Percentiles rank a stretch among this genome's conserved stretches.
Evolutionary conservation across 2,329 filamentous ascomycete genomes (phyloP).

Genomic region (Myriosclerotinia duriaeana): DNA sequence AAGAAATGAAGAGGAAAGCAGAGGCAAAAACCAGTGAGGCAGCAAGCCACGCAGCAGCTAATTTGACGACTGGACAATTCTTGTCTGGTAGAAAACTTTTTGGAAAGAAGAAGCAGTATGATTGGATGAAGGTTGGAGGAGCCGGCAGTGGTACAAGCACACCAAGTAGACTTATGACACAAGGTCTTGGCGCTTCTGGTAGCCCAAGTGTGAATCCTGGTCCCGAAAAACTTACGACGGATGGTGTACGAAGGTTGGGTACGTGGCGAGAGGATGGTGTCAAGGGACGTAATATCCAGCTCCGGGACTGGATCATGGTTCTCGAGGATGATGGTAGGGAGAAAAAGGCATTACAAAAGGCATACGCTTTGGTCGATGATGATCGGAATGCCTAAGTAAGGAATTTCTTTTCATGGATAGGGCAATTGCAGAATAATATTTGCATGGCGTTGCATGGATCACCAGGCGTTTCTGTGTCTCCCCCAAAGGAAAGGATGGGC

Average conservation of each 20-base stretch:
- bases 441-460: conserved; percentile 25
- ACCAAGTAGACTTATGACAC: conserved; percentile 42
- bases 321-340: conserved; percentile 77
- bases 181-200: conserved; percentile 42
- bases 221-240: conserved; percentile 51
- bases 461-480: conserved; percentile 22
- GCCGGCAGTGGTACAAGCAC: conserved; percentile 53
- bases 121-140: conserved; percentile 64
- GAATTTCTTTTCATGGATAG: conserved; percentile 14
- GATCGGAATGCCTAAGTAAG: conserved; percentile 41
- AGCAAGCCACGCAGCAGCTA: conserved; percentile 77
- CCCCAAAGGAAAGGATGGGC: conserved; percentile 7
- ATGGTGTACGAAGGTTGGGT: conserved; percentile 65
- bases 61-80: conserved; percentile 77
- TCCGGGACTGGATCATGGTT: conserved; percentile 77
- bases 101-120: conserved; percentile 69
- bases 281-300: conserved; percentile 75
- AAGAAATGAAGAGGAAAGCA: conserved; percentile 77
- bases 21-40: conserved; percentile 73
- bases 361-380: conserved; percentile 36
- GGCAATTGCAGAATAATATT: conserved; percentile 17
- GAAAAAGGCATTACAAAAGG: conserved; percentile 56
- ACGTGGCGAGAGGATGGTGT: conserved; percentile 75
- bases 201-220: conserved; percentile 42
- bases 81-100: conserved; percentile 63